Percentiles rank a stretch among this genome's conserved stretches.
Conservation (phyloP, 768 basidiomycete genomes). For the Pleurotus tuber-regium region DNA sequence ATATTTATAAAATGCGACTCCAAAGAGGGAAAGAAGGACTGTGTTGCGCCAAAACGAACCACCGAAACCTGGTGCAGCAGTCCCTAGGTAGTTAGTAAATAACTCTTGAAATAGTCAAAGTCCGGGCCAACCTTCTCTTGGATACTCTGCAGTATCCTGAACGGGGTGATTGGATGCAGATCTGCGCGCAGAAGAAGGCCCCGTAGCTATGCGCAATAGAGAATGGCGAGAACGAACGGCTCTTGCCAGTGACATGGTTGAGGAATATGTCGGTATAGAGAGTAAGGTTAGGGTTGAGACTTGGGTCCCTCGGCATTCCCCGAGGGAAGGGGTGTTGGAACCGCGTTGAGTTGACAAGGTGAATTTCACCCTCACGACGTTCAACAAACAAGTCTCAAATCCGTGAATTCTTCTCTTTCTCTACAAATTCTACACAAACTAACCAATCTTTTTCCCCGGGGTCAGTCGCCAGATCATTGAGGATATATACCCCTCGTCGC, state of each 20-base stretch:
- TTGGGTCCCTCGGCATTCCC: too few species aligned
- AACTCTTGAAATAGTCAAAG: not conserved
- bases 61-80: slow-evolving; percentile 47
- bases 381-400: not conserved
- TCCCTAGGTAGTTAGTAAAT: slow-evolving; percentile 1
- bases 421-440: not conserved
- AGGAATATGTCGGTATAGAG: not conserved
- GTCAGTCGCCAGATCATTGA: not conserved
- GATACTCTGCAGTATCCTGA: slow-evolving; percentile 43
- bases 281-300: not conserved
- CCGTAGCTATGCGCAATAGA: slow-evolving; percentile 11
- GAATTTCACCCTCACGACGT: slow-evolving; percentile 4
- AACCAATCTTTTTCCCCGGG: not conserved
- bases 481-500: slow-evolving; percentile 2
- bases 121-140: slow-evolving; percentile 54
- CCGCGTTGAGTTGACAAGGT: not conserved
- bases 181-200: slow-evolving; percentile 39
- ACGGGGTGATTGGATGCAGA: slow-evolving; percentile 39
- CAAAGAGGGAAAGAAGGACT: slow-evolving; percentile 46
- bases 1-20: slow-evolving; percentile 61
- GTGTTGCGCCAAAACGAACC: slow-evolving; percentile 69
- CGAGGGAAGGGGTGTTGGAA: too few species aligned
- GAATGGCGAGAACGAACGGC: slow-evolving; percentile 22
- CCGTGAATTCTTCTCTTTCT: slow-evolving; percentile 2
- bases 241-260: slow-evolving; percentile 43